Conservation (phyloP, 352 stramenopile genomes). For the Saprolegnia diclina region DNA sequence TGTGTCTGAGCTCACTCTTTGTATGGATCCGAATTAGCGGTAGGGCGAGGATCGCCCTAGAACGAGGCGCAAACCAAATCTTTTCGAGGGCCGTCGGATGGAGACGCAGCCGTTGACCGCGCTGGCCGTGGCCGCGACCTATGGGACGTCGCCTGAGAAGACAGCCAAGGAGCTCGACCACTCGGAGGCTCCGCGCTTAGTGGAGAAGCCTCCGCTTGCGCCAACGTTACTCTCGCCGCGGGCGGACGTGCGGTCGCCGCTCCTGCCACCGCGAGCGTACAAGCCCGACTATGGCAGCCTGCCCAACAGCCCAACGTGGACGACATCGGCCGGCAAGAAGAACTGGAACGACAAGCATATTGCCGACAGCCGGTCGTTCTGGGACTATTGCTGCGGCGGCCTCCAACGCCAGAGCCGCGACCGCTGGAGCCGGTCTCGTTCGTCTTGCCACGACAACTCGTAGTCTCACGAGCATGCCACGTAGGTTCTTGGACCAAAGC, state of each 20-base stretch:
- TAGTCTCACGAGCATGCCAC: background rate
- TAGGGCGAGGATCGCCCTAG: background rate
- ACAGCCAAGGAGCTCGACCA: background rate
- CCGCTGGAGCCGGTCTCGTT: slow-evolving; percentile 12
- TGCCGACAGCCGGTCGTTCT: slow-evolving; percentile 4
- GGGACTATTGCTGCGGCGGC: slow-evolving; percentile 22
- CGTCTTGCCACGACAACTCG: background rate
- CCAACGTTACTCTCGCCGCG: background rate
- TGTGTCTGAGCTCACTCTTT: too few species aligned
- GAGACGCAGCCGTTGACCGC: background rate
- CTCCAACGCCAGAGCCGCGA: slow-evolving; percentile 23
- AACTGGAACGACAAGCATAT: slow-evolving; percentile 27
- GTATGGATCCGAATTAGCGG: too few species aligned
- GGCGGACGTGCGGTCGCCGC: background rate
- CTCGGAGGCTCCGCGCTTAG: too few species aligned
- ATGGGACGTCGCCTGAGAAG: background rate
- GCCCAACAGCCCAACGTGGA: slow-evolving; percentile 12
- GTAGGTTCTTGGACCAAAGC: slow-evolving; percentile 75
- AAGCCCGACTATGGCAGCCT: slow-evolving; percentile 19
- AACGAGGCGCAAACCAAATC: background rate
- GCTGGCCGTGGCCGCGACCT: background rate
- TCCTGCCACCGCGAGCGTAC: background rate
- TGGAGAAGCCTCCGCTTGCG: background rate
- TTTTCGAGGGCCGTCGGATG: background rate
- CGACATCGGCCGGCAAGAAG: slow-evolving; percentile 8